Evolutionary conservation across 305 asterid genomes (phyloP).

Genomic region (Fraxinus velutina): DNA sequence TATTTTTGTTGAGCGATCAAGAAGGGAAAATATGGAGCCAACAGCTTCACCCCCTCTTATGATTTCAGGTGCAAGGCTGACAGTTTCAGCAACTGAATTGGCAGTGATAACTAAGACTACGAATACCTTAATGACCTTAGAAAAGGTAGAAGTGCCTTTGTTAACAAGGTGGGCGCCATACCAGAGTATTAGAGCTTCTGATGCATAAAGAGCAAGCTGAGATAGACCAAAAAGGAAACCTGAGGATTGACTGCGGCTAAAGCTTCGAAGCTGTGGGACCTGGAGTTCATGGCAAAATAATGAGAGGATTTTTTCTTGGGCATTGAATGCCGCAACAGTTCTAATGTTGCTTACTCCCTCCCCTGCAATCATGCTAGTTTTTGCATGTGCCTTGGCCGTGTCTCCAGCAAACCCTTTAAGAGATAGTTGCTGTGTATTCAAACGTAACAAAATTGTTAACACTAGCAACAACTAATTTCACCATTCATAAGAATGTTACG

Average conservation of each 20-base stretch:
- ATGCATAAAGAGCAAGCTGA: constrained; percentile 87
- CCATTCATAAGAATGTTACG: neutral
- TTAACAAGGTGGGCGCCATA: constrained; percentile 81
- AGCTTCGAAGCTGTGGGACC: constrained; percentile 63
- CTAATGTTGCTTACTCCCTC: constrained; percentile 98
- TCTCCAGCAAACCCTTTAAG: constrained; percentile 96
- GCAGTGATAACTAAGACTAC: constrained; percentile 88
- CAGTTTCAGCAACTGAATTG: constrained; percentile 89
- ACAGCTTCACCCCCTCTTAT: constrained; percentile 93
- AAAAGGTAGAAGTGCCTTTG: constrained; percentile 76
- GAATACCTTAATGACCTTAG: constrained; percentile 87
- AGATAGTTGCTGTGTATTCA: constrained; percentile 69
- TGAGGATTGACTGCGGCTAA: constrained; percentile 62
- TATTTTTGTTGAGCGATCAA: constrained; percentile 70
- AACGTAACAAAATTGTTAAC: constrained; percentile 14
- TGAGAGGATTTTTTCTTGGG: constrained; percentile 73
- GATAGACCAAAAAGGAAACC: constrained; percentile 85
- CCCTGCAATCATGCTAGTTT: constrained; percentile 96
- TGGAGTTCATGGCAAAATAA: constrained; percentile 67
- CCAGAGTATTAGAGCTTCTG: constrained; percentile 92
- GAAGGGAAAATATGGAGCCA: constrained; percentile 76
- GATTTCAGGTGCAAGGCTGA: constrained; percentile 91
- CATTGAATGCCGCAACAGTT: constrained; percentile 90
- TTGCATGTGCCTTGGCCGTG: constrained; percentile 94
- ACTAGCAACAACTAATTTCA: neutral